These are phyloP conservation scores for Brassica balearica DNA, from an alignment of 441 rosid genomes.

Conservation along the genomic window DNA sequence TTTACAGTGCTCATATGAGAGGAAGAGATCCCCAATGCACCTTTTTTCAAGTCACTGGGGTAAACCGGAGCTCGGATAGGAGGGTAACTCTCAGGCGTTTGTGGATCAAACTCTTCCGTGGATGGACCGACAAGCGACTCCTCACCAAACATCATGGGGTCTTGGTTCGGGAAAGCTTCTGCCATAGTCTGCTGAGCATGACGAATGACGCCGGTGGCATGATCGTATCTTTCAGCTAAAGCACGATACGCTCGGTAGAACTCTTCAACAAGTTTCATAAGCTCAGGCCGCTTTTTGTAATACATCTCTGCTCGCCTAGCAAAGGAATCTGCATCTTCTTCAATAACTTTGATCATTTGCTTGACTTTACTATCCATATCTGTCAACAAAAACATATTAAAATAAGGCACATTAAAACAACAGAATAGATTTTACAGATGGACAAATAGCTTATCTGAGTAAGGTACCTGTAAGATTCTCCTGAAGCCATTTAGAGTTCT, in stretches of 20 bases:
- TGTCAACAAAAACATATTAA: slow-evolving; percentile 45
- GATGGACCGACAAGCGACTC: slow-evolving; percentile 60
- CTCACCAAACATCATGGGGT: slow-evolving; percentile 67
- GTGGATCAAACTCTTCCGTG: slow-evolving; percentile 56
- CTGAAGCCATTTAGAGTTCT: slow-evolving; percentile 96
- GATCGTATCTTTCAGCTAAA: slow-evolving; percentile 95
- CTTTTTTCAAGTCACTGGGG: slow-evolving; percentile 67
- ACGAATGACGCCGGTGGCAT: slow-evolving; percentile 89
- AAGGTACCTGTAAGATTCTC: slow-evolving; percentile 90
- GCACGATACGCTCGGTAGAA: slow-evolving; percentile 98
- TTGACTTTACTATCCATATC: slow-evolving; percentile 97
- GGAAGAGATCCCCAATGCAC: slow-evolving; percentile 58
- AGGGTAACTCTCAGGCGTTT: slow-evolving; percentile 67
- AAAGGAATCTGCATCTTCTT: slow-evolving; percentile 99
- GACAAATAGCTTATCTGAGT: neutral
- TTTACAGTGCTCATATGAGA: slow-evolving; percentile 52
- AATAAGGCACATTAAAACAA: neutral
- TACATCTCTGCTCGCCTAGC: slow-evolving; percentile 99
- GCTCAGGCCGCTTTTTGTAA: slow-evolving; percentile 95
- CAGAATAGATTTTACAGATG: neutral
- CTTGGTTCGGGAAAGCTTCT: slow-evolving; percentile 93
- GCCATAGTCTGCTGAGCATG: slow-evolving; percentile 93
- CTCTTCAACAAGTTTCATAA: slow-evolving; percentile 97
- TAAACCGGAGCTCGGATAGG: slow-evolving; percentile 55
- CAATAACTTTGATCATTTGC: slow-evolving; percentile 95